phyloP scores from a whole-genome alignment of 441 rosid species.

The Mallotus japonicus region DNA sequence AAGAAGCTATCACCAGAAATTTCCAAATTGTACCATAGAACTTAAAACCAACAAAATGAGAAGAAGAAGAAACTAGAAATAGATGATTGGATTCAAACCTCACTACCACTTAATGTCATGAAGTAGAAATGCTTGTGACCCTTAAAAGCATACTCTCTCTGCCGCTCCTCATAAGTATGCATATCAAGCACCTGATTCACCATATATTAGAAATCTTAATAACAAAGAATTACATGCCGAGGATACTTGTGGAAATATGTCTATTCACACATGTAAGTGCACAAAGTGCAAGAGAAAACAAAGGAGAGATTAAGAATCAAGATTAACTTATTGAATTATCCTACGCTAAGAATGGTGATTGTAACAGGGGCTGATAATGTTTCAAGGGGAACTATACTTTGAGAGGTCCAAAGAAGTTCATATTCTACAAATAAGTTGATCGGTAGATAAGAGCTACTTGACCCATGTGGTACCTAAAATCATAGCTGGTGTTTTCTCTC shows the following conservation, averaged over 20 bases:
- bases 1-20: neutral
- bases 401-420: neutral
- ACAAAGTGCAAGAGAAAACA: neutral
- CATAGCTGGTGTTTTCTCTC: neutral
- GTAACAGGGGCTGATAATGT: neutral
- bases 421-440: neutral
- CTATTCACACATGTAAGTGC: neutral
- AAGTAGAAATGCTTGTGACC: constrained; percentile 99
- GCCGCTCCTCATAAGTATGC: constrained; percentile 78
- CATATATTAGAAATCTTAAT: constrained; percentile 19
- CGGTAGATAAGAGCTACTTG: neutral
- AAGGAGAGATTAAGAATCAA: constrained; percentile 12
- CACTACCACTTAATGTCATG: constrained; percentile 96
- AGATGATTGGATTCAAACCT: constrained; percentile 51
- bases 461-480: neutral
- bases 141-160: constrained; percentile 80
- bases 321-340: constrained; percentile 1
- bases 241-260: neutral
- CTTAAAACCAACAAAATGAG: neutral
- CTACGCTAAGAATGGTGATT: neutral
- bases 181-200: constrained; percentile 87
- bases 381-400: neutral
- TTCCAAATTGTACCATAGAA: constrained; percentile 12
- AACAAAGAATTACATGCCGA: constrained; percentile 4
- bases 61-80: constrained; percentile 8